These are phyloP conservation scores for Pythium guiyangense DNA, from an alignment of 352 stramenopile species.

Conservation along the genomic window DNA sequence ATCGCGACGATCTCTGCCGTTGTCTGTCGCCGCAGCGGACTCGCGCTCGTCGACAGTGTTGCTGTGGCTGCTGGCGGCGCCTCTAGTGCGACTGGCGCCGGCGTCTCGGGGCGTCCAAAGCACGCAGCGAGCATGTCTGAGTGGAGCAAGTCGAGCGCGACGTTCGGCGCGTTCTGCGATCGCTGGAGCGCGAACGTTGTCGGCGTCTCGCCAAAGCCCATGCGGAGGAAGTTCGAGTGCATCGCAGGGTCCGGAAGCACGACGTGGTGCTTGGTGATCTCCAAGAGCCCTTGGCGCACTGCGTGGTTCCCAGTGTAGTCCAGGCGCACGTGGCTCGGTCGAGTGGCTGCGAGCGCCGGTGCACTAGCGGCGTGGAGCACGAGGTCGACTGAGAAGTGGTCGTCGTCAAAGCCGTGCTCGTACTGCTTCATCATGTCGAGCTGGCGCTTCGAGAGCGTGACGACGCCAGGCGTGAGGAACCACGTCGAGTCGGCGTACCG, in stretches of 20 bases:
- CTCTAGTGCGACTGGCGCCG: slow-evolving; percentile 1
- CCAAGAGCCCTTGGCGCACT: slow-evolving; percentile 61
- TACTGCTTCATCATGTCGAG: slow-evolving; percentile 87
- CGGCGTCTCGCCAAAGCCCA: slow-evolving; percentile 67
- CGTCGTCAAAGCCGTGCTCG: slow-evolving; percentile 76
- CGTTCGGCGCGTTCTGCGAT: slow-evolving; percentile 71
- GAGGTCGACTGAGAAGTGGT: slow-evolving; percentile 77
- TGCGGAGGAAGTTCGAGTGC: slow-evolving; percentile 80
- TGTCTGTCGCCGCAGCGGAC: slow-evolving; percentile 35
- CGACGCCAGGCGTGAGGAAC: slow-evolving; percentile 59
- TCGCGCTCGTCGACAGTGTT: neutral
- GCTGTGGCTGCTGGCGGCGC: neutral
- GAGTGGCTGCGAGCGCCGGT: slow-evolving; percentile 5
- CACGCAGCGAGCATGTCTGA: slow-evolving; percentile 51
- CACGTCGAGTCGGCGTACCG: slow-evolving; percentile 79
- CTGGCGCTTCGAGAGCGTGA: slow-evolving; percentile 69
- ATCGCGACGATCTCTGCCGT: slow-evolving; percentile 72
- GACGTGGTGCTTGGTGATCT: slow-evolving; percentile 79
- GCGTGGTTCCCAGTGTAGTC: slow-evolving; percentile 68
- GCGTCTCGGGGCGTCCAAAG: slow-evolving; percentile 25
- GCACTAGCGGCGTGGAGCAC: slow-evolving; percentile 45
- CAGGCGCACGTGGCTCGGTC: slow-evolving; percentile 36
- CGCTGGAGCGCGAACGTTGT: slow-evolving; percentile 77
- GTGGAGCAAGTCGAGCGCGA: slow-evolving; percentile 70
- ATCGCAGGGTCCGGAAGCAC: slow-evolving; percentile 71